A percentile compares a stretch with the other conserved stretches of the same genome.
Evolutionary conservation across 192 early-diverging fungal species (phyloP).

Genomic region (Coemansia sp.): DNA sequence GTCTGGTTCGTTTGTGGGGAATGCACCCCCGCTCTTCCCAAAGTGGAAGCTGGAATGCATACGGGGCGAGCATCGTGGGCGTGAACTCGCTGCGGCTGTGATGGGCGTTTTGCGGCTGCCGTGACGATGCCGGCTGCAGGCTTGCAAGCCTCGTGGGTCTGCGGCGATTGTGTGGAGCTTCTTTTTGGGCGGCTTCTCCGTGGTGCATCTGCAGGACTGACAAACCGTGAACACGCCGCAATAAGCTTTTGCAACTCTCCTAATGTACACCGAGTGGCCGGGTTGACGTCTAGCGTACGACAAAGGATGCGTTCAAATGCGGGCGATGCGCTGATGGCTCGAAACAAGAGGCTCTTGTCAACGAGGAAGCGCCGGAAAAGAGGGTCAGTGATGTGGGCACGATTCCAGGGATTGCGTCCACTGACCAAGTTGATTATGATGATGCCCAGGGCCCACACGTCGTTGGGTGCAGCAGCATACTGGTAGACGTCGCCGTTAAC

Average conservation of each 20-base stretch:
- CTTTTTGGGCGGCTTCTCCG: not conserved
- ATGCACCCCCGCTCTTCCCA: not conserved
- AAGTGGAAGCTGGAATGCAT: not conserved
- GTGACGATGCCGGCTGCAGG: not conserved
- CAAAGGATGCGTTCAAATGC: conserved; percentile 73
- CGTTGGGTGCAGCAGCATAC: conserved; percentile 75
- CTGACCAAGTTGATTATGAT: conserved; percentile 88
- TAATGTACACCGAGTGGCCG: conserved; percentile 60
- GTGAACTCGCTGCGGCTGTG: not conserved
- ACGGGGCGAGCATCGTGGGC: not conserved
- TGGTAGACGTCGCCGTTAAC: conserved; percentile 58
- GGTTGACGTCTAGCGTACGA: conserved; percentile 76
- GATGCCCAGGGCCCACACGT: conserved; percentile 89
- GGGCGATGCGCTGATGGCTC: conserved; percentile 69
- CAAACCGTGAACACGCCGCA: conserved; percentile 45
- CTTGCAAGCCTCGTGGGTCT: not conserved
- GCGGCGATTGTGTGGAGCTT: not conserved
- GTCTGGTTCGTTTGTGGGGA: not conserved
- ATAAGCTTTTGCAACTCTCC: conserved; percentile 52
- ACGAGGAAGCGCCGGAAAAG: conserved; percentile 75
- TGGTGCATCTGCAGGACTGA: not conserved
- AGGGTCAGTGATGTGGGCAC: conserved; percentile 71
- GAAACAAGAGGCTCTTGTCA: conserved; percentile 66
- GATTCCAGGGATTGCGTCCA: conserved; percentile 83
- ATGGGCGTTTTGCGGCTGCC: not conserved